phyloP scores from a whole-genome alignment of 2,329 filamentous ascomycete species.

The Trichoderma citrinoviride region DNA sequence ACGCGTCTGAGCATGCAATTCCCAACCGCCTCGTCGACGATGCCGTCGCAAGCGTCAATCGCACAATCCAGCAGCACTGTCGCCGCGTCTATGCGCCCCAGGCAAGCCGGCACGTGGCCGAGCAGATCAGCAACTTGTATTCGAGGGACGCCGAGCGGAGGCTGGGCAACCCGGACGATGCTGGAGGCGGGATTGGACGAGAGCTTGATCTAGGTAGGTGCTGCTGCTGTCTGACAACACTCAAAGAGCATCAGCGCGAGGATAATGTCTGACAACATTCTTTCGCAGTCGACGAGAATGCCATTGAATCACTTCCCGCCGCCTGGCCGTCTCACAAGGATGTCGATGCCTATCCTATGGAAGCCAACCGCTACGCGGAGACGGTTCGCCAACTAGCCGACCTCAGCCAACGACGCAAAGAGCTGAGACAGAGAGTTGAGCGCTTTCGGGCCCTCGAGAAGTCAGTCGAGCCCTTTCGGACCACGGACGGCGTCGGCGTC shows the following conservation, averaged over 20 bases:
- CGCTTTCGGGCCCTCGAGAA: slow-evolving; percentile 49
- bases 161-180: slow-evolving; percentile 37
- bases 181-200: slow-evolving; percentile 37
- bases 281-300: slow-evolving; percentile 39
- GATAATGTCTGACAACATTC: not conserved
- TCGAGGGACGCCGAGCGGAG: slow-evolving; percentile 45
- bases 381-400: slow-evolving; percentile 48
- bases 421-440: slow-evolving; percentile 42
- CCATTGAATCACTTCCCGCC: slow-evolving; percentile 47
- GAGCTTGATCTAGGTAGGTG: slow-evolving; percentile 49
- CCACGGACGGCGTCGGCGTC: slow-evolving; percentile 38
- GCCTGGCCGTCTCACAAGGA: slow-evolving; percentile 47
- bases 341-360: slow-evolving; percentile 39
- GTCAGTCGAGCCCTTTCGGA: slow-evolving; percentile 46
- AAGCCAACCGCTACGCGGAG: slow-evolving; percentile 52
- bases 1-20: slow-evolving; percentile 41
- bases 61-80: slow-evolving; percentile 61
- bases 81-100: slow-evolving; percentile 65
- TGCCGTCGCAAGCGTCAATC: slow-evolving; percentile 57
- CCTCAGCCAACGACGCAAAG: slow-evolving; percentile 43
- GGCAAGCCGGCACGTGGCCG: slow-evolving; percentile 67
- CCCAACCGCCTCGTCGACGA: slow-evolving; percentile 54
- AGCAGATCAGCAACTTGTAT: slow-evolving; percentile 69
- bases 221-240: not conserved
- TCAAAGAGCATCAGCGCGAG: not conserved